Evolutionary conservation across 305 asterid species (phyloP).

Genomic region (Fraxinus albicans): DNA sequence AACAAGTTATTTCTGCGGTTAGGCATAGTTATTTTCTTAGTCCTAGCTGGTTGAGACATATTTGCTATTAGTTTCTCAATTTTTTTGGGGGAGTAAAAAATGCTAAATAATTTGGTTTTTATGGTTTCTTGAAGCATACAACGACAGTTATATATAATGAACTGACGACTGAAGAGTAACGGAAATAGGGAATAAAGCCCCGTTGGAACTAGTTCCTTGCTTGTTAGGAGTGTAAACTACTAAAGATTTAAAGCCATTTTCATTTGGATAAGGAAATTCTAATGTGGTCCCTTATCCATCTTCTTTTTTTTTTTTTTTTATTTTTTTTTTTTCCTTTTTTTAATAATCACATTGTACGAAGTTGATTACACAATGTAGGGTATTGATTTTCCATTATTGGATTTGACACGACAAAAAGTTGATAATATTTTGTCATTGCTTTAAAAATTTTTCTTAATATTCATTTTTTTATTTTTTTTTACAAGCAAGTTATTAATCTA

Average conservation of each 20-base stretch:
- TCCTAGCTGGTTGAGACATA: slow-evolving; percentile 26
- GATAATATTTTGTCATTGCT: neutral
- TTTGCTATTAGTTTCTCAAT: slow-evolving; percentile 32
- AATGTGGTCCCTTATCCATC: slow-evolving; percentile 32
- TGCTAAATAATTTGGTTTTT: neutral
- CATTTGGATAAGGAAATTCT: slow-evolving; percentile 33
- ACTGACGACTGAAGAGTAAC: neutral
- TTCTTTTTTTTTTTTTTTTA: neutral
- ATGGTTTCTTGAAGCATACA: slow-evolving; percentile 9
- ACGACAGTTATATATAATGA: slow-evolving; percentile 51
- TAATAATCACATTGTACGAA: neutral
- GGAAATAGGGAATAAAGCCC: slow-evolving; percentile 22
- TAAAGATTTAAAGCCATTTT: slow-evolving; percentile 37
- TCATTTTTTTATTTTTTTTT: neutral
- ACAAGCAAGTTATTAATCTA: neutral
- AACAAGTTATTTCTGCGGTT: slow-evolving; percentile 38
- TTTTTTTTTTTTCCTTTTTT: neutral
- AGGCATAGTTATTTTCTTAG: slow-evolving; percentile 31
- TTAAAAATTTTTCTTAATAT: neutral
- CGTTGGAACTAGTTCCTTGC: slow-evolving; percentile 62
- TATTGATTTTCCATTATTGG: neutral
- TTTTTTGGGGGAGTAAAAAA: neutral
- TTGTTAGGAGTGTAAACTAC: slow-evolving; percentile 39
- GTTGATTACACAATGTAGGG: neutral
- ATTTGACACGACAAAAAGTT: neutral